These are phyloP conservation scores for Arabidopsis suecica DNA, from an alignment of 345 rosid species.

Conservation along the genomic window DNA sequence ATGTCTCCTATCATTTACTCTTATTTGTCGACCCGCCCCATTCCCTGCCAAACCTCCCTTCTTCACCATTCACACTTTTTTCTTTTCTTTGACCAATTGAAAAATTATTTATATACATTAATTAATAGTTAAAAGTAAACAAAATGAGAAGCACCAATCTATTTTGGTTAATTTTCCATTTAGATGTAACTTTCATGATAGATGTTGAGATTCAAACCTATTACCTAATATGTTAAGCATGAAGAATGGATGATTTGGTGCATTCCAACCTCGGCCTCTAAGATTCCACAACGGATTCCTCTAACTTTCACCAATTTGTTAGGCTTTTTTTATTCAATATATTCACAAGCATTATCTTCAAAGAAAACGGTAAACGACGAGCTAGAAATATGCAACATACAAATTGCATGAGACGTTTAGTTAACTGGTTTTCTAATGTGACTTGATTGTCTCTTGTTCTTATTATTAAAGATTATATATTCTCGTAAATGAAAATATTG, in stretches of 20 bases:
- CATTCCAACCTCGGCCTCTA: neutral
- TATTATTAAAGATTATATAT: slow-evolving; percentile 10
- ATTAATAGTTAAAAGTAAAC: neutral
- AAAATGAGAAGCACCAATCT: neutral
- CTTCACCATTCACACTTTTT: slow-evolving; percentile 44
- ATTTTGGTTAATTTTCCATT: neutral
- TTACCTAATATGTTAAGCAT: slow-evolving; percentile 42
- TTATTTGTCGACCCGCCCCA: slow-evolving; percentile 44
- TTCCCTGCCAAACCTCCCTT: slow-evolving; percentile 50
- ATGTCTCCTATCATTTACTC: slow-evolving; percentile 47
- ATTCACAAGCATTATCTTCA: slow-evolving; percentile 31
- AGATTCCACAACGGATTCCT: slow-evolving; percentile 23
- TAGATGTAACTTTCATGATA: neutral
- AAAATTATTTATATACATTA: neutral
- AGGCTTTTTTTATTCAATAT: slow-evolving; percentile 2
- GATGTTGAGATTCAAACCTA: slow-evolving; percentile 38
- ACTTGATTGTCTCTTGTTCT: slow-evolving; percentile 3
- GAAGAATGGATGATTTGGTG: slow-evolving; percentile 36
- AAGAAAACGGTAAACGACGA: slow-evolving; percentile 38
- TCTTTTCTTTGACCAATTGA: neutral
- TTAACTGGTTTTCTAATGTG: slow-evolving; percentile 32
- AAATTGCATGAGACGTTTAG: slow-evolving; percentile 42
- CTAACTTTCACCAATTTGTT: slow-evolving; percentile 29
- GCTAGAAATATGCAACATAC: slow-evolving; percentile 47
- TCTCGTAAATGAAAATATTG: neutral